Evolutionary conservation across 305 asterid genomes (phyloP), one percentile per base, ranked within the genome.

Genomic region (Nicotiana rustica): DNA sequence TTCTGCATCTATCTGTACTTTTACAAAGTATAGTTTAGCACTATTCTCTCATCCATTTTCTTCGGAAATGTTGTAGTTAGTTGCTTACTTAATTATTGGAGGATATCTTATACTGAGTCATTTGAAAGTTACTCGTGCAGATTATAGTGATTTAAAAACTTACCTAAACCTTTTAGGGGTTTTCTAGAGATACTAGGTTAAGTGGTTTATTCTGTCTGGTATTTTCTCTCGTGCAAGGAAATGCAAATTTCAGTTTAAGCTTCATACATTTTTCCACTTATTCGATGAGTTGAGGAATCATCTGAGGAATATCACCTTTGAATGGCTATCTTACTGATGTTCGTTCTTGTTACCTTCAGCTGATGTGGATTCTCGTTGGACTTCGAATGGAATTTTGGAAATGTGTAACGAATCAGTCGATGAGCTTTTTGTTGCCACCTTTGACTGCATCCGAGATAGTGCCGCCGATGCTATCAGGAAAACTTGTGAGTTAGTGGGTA

Each of bases 381-480:
- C 88, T 82, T 85, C 82, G 67, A 90, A 90, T 82, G 83, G 92
- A 84, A 78, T 82, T 81, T 62, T 85, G 71, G 90, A 89, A 88
- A 83, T 82, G 81, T 67, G 86, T 81, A 86, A 82, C 69, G 98
- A 96, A 87, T 88, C 98, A 81, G 94, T 93, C 85, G 94, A 94
- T 85, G 98, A 94, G 89, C 98, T 96, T 83, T 94, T 94, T 64
- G 94, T 90, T 80, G 98, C 99, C 73, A 96, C 98, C 25, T 89
- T 96, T 87, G 98, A 96, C 84, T 92, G 98, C 93, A 91, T 93
- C 84, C 87, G 87, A 82, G 96, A 90, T 81, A 90, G 95, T 79
- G 94, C 98, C 82, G 90, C 92, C 83, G 85, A 89, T 84, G 95
- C 96, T 84, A 89, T 92, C 85, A 86, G 89, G 85, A 90, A 81